Conservation (phyloP, 202 grass and related monocot genomes). For the Panicum virgatum region DNA sequence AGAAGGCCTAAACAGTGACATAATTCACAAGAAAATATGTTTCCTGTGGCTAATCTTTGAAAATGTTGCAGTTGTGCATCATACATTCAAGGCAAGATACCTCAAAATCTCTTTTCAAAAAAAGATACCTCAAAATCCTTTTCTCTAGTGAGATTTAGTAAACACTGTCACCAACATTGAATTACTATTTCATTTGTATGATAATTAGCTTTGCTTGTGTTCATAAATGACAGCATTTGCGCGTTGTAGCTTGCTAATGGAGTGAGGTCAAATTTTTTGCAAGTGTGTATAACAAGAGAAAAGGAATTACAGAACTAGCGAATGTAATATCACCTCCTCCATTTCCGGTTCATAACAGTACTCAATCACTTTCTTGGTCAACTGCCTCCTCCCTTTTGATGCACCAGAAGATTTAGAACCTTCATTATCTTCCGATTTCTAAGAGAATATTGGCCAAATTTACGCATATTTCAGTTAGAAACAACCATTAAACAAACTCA, state of each 20-base stretch:
- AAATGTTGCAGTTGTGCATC: not conserved
- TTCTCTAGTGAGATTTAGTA: conserved; percentile 15
- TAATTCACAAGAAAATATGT: not conserved
- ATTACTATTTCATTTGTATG: not conserved
- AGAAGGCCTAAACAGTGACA: not conserved
- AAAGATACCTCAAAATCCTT: not conserved
- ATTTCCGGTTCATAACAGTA: conserved; percentile 98
- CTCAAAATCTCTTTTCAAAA: not conserved
- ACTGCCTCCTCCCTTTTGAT: conserved; percentile 71
- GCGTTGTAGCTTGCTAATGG: not conserved
- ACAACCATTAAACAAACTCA: conserved; percentile 14
- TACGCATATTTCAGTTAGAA: conserved; percentile 28
- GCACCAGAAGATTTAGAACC: conserved; percentile 65
- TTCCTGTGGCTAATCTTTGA: not conserved
- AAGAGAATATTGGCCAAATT: conserved; percentile 27
- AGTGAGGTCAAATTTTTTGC: not conserved
- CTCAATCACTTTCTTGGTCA: conserved; percentile 94
- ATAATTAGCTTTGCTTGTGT: conserved; percentile 12
- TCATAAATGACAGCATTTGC: conserved; percentile 1
- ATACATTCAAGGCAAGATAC: not conserved
- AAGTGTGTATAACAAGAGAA: not conserved
- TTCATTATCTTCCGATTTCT: conserved; percentile 68
- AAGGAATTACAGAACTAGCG: conserved; percentile 32
- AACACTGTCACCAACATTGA: not conserved
- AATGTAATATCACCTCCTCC: conserved; percentile 80